These are phyloP conservation scores for Sphenostylis stenocarpa DNA, from an alignment of 306 rosid species.

Conservation along the genomic window DNA sequence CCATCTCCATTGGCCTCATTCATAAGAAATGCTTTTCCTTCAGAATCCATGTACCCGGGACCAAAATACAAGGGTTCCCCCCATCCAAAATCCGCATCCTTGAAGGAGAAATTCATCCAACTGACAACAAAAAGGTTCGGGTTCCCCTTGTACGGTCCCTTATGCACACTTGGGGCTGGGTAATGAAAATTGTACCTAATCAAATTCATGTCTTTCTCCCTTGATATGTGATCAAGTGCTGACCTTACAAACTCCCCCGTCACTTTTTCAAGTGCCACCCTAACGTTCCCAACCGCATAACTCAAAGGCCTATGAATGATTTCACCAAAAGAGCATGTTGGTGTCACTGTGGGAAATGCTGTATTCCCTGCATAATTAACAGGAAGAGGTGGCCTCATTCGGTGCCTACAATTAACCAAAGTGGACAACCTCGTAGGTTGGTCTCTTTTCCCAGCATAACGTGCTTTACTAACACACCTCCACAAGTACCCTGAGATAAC, in stretches of 20 bases:
- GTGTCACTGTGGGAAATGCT: conserved; percentile 30
- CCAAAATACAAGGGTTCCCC: conserved; percentile 37
- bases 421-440: conserved; percentile 38
- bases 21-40: conserved; percentile 45
- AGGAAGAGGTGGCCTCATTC: conserved; percentile 34
- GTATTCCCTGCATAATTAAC: conserved; percentile 27
- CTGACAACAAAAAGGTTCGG: conserved; percentile 37
- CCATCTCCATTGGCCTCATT: conserved; percentile 26
- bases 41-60: conserved; percentile 41
- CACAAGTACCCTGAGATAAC: conserved; percentile 40
- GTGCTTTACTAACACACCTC: conserved; percentile 40
- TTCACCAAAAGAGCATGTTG: not conserved
- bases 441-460: not conserved
- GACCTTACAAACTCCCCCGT: conserved; percentile 24
- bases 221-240: conserved; percentile 18
- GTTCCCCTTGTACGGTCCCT: conserved; percentile 23
- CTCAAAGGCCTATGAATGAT: conserved; percentile 23
- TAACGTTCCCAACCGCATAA: conserved; percentile 3
- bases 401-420: conserved; percentile 31
- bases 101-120: conserved; percentile 44
- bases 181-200: conserved; percentile 34
- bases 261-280: conserved; percentile 30
- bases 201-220: conserved; percentile 9
- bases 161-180: not conserved
- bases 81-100: conserved; percentile 40